Percentiles rank a stretch among this genome's conserved stretches.
phyloP scores from a whole-genome alignment of 2,329 filamentous ascomycete species.

The Gaeumannomyces tritici region DNA sequence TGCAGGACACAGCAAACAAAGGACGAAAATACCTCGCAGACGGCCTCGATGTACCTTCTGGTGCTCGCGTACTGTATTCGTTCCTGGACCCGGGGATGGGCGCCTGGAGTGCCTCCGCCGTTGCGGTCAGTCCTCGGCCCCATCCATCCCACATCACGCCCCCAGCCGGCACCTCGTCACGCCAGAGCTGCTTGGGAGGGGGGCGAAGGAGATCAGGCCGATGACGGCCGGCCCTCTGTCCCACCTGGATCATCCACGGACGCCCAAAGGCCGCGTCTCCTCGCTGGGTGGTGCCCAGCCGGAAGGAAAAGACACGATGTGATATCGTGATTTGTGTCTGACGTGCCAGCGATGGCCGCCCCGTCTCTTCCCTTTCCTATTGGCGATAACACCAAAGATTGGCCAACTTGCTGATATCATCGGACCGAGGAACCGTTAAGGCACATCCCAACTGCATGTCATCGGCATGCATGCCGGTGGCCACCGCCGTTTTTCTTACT shows the following conservation, averaged over 20 bases:
- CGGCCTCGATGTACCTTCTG: background rate
- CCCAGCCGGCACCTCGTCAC: background rate
- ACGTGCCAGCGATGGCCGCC: no score
- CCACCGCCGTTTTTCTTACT: background rate
- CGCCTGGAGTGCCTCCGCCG: background rate
- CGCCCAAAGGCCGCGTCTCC: background rate
- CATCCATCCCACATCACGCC: background rate
- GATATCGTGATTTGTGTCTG: background rate
- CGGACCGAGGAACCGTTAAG: background rate
- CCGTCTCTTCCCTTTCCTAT: background rate
- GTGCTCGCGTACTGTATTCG: background rate
- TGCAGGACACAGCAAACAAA: background rate
- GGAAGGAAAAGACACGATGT: background rate
- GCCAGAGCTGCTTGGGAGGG: background rate
- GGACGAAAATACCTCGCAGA: background rate
- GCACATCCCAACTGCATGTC: background rate
- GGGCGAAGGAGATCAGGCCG: background rate
- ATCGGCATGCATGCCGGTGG: background rate
- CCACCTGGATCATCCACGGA: background rate
- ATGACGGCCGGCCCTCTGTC: background rate
- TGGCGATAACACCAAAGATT: no score
- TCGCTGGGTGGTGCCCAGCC: no score
- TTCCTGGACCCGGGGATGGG: background rate
- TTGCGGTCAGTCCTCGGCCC: background rate
- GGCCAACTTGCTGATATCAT: background rate